Evolutionary conservation across 2,329 filamentous ascomycete species (phyloP).

Genomic region (Aspergillus fischeri): DNA sequence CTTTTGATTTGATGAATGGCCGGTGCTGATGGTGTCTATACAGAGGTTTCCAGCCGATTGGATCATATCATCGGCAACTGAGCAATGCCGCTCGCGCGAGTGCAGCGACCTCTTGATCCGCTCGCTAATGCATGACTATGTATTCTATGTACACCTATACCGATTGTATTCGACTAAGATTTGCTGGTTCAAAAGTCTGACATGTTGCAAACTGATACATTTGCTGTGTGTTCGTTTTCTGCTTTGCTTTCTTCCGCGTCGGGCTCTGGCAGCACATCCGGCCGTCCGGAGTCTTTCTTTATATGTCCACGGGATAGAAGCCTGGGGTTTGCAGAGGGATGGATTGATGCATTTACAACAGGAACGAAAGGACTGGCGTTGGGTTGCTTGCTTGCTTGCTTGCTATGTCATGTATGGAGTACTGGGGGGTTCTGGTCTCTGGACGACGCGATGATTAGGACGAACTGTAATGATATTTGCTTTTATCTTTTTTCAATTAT

Average conservation of each 20-base stretch:
- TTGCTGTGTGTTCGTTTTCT: neutral
- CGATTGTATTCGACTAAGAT: neutral
- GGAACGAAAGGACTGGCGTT: neutral
- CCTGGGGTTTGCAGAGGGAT: neutral
- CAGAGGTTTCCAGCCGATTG: conserved; percentile 48
- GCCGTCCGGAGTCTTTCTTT: conserved; percentile 1
- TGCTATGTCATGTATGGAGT: neutral
- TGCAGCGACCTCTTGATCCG: conserved; percentile 22
- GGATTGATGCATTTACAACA: neutral
- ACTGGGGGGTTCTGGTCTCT: neutral
- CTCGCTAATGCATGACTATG: conserved; percentile 11
- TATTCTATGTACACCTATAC: neutral
- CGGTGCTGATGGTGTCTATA: neutral
- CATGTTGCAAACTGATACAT: neutral
- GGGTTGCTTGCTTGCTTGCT: neutral
- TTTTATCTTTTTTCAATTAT: neutral
- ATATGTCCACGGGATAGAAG: conserved; percentile 5
- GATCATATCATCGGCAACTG: conserved; percentile 43
- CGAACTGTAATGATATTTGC: neutral
- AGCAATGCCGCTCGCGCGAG: conserved; percentile 36
- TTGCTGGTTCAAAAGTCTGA: neutral
- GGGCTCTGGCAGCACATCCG: neutral
- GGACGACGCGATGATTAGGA: neutral
- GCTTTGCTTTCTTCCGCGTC: neutral
- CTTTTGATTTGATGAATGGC: neutral